Base-by-base conservation (phyloP, 2,329 filamentous ascomycete species). In the Arthroderma sp. region DNA sequence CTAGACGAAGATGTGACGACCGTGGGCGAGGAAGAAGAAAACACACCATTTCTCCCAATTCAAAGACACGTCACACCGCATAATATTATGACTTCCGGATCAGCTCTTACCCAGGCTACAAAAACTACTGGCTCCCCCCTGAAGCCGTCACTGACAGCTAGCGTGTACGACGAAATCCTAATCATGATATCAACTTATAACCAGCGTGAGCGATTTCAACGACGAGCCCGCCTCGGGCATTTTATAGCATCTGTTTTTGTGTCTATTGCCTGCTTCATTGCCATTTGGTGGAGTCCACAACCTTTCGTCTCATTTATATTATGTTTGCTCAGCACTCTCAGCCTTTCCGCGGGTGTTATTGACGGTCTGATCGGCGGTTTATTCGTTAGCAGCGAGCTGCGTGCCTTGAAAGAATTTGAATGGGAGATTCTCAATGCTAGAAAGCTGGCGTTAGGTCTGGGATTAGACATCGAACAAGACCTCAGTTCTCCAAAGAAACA, bases 311-410 rank as follows among this genome's bases (percentile, higher is more conserved):
- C 83, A 0, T 95, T 95, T 58, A 69, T 91, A 6, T 69, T 96
- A 41, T 77, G 87, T 64, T 64, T 96, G 2, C 58, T 94, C 15
- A 84, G 82, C 58, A 86, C 82, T n/a, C 62, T 96, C 10, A 78
- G 80, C 2, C 71, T 96, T 31, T 75, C 75, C 10, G 78, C 80
- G 3, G 89, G 89, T 0, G 75, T 86, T 2, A 61, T 95, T 15
- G 85, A 95, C 58, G 88, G 89, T 0, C 65, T 96, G 36, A 84
- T 96, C 60, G 83, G 87, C 0, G 74, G 91, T 0, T 63, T 96
- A 40, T 98, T 98, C 61, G 82, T 94, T 47, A 80, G 82, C 7
- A 80, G 79, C 49, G 91, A 98, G 66, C 65, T 95, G 48, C 74
- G 86, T 47, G 81, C 83, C 3, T 67, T 98, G 44, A 81, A 78